phyloP scores from a whole-genome alignment of 2,329 filamentous ascomycete species.

The Aspergillus piperis region DNA sequence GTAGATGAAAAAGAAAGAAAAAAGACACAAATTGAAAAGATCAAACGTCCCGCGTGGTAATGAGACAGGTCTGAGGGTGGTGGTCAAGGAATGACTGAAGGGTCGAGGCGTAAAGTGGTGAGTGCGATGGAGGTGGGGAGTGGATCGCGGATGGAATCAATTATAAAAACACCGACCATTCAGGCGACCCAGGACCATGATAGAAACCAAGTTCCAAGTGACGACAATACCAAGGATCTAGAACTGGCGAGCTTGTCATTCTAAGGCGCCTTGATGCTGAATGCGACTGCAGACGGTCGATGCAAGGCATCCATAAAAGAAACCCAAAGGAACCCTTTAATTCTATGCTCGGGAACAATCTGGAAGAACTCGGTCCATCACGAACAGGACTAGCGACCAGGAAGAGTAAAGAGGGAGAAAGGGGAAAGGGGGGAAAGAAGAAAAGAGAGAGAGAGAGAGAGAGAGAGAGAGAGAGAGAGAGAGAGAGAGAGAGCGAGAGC shows the following conservation, averaged over 20 bases:
- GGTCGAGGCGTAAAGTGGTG: not conserved
- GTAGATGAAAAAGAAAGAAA: not conserved
- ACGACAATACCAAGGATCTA: not conserved
- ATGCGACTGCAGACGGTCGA: not conserved
- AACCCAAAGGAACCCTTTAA: not conserved
- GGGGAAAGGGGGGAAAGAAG: not conserved
- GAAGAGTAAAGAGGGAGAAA: not conserved
- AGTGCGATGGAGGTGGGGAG: not conserved
- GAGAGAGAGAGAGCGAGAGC: not conserved
- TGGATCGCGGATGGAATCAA: not conserved
- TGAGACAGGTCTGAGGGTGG: not conserved
- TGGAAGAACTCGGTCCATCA: not conserved
- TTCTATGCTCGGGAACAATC: not conserved
- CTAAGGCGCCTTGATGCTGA: not conserved
- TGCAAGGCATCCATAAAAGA: constrained; percentile 12
- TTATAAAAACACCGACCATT: constrained; percentile 3
- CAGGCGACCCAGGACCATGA: constrained; percentile 4
- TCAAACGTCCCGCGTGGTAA: constrained; percentile 5
- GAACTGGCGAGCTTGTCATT: not conserved
- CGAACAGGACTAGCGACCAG: not conserved
- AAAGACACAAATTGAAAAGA: not conserved
- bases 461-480: not conserved
- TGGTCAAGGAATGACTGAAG: constrained; percentile 3
- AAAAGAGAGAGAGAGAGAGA: not conserved
- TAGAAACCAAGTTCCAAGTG: not conserved